Conservation (phyloP, 345 rosid species). For the Populus tremula region DNA sequence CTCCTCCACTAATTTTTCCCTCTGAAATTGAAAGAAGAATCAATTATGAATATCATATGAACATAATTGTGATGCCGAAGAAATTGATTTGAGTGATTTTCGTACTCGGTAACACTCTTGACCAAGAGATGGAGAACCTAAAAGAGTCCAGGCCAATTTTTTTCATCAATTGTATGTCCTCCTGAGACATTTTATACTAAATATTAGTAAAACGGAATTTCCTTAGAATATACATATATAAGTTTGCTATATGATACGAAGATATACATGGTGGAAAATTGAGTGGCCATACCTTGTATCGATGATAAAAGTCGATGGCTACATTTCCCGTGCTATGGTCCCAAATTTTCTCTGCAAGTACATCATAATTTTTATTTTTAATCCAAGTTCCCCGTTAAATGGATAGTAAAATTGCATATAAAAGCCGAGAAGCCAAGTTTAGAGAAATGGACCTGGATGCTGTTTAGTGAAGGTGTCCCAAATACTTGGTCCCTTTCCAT, state of each 20-base stretch:
- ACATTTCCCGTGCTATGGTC: slow-evolving; percentile 15
- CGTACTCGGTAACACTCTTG: slow-evolving; percentile 35
- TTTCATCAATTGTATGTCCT: slow-evolving; percentile 30
- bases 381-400: no score
- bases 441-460: no score
- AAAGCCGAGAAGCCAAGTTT: no score
- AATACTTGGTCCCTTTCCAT: no score
- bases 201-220: neutral
- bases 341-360: slow-evolving; percentile 4
- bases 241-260: no score
- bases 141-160: slow-evolving; percentile 29
- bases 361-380: neutral
- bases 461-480: no score
- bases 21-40: neutral
- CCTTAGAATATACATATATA: neutral
- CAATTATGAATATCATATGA: neutral
- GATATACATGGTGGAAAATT: neutral
- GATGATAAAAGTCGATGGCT: slow-evolving; percentile 30
- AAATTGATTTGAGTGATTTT: neutral
- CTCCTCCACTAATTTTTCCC: slow-evolving; percentile 27
- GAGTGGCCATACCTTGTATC: slow-evolving; percentile 10
- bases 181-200: slow-evolving; percentile 5
- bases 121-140: slow-evolving; percentile 35
- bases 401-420: no score
- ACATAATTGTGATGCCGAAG: neutral